Conservation (phyloP, 169 alveolate genomes). For the Eimeria acervulina region DNA sequence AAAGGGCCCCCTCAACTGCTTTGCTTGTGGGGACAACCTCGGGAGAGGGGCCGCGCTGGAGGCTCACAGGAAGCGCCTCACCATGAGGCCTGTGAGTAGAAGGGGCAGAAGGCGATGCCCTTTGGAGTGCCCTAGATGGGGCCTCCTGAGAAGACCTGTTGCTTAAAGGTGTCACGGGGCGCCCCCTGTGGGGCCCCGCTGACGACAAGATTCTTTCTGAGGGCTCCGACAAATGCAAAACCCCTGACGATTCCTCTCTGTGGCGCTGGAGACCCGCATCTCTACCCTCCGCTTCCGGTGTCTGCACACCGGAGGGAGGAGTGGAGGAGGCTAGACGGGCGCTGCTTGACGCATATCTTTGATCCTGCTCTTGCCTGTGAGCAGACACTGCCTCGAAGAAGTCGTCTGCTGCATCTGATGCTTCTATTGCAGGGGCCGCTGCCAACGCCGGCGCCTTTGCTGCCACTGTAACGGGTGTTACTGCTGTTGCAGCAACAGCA, state of each 20-base stretch:
- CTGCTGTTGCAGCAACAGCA: constrained; percentile 1
- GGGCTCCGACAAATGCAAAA: not conserved
- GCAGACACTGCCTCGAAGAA: constrained; percentile 54
- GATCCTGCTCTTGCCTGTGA: constrained; percentile 31
- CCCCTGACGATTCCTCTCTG: not conserved
- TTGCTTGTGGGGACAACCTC: not conserved
- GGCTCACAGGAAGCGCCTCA: not conserved
- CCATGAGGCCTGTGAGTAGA: not conserved
- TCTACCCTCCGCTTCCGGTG: not conserved
- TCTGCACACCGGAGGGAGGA: constrained; percentile 12
- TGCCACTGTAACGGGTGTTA: constrained; percentile 26
- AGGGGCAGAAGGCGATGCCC: not conserved
- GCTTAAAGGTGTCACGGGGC: constrained; percentile 17
- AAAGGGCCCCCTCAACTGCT: not conserved
- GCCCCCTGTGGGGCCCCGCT: not conserved
- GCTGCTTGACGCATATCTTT: not conserved
- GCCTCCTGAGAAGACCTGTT: constrained; percentile 1
- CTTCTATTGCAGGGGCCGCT: constrained; percentile 14
- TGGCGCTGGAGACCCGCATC: not conserved
- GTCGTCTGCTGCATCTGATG: constrained; percentile 43
- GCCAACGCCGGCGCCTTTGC: constrained; percentile 54
- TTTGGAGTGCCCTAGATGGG: not conserved
- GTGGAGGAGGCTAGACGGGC: constrained; percentile 35
- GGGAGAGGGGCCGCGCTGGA: not conserved
- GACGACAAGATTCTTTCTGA: not conserved